phyloP scores from a whole-genome alignment of 108 stramenopile species.

The Nitzschia palea region DNA sequence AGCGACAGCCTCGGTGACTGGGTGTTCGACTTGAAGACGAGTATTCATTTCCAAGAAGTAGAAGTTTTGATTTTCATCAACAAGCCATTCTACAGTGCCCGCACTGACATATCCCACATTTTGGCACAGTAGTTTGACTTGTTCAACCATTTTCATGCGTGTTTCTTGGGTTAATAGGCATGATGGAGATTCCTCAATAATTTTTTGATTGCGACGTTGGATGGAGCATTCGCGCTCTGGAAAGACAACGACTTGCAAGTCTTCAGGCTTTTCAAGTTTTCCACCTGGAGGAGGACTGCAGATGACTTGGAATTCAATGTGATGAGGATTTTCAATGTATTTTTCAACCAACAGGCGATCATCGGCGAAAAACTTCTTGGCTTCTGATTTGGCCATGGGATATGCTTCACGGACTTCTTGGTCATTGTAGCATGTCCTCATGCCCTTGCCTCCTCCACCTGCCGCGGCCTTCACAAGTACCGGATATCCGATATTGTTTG shows the following conservation, averaged over 20 bases:
- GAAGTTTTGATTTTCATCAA: conserved; percentile 90
- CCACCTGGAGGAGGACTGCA: conserved; percentile 33
- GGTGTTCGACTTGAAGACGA: conserved; percentile 96
- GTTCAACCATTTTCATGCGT: conserved; percentile 63
- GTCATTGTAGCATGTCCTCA: conserved; percentile 85
- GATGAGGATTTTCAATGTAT: conserved; percentile 85
- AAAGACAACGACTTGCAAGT: conserved; percentile 77
- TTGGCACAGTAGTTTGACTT: conserved; percentile 77
- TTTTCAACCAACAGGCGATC: conserved; percentile 84
- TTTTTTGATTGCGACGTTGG: conserved; percentile 98
- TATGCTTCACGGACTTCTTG: conserved; percentile 60
- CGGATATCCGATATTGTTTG: conserved; percentile 73
- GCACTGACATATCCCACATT: conserved; percentile 93
- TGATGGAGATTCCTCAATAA: conserved; percentile 96
- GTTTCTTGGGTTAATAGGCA: conserved; percentile 61
- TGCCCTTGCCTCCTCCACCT: conserved; percentile 97
- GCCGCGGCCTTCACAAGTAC: conserved; percentile 89
- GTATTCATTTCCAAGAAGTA: conserved; percentile 99
- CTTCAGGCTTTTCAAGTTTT: conserved; percentile 34
- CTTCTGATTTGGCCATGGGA: conserved; percentile 75
- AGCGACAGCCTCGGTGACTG: conserved; percentile 88
- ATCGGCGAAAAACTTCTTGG: conserved; percentile 75
- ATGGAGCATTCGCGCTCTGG: conserved; percentile 96
- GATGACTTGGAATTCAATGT: conserved; percentile 96
- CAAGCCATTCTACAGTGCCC: conserved; percentile 96